Conservation (phyloP, 805 yeast genomes). For the Priceomyces castillae region DNA sequence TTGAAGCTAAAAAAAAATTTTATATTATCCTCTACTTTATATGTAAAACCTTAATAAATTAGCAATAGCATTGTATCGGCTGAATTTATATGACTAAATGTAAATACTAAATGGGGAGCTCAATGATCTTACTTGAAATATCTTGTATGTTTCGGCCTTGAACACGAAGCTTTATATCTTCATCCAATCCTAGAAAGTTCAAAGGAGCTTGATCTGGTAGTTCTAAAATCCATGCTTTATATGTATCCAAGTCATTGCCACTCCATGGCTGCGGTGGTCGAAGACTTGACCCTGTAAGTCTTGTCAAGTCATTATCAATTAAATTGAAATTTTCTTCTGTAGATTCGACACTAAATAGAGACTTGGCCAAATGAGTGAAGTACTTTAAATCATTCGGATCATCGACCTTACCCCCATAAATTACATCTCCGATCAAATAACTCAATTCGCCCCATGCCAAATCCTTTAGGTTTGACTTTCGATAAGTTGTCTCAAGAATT, state of each 20-base stretch:
- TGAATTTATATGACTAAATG: conserved; percentile 8
- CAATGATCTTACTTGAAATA: conserved; percentile 13
- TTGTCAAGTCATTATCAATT: conserved; percentile 25
- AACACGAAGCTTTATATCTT: conserved; percentile 38
- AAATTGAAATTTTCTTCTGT: conserved; percentile 45
- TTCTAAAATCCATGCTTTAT: conserved; percentile 46
- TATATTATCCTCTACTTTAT: conserved; percentile 10
- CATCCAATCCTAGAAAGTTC: conserved; percentile 51
- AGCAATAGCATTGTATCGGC: conserved; percentile 18
- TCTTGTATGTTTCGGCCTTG: conserved; percentile 19
- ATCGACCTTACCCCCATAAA: conserved; percentile 68
- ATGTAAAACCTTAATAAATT: conserved; percentile 13
- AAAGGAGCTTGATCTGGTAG: conserved; percentile 56
- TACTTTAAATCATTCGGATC: conserved; percentile 36
- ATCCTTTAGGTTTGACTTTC: conserved; percentile 18
- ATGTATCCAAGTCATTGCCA: conserved; percentile 24
- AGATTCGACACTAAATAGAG: conserved; percentile 38
- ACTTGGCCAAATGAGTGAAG: conserved; percentile 32
- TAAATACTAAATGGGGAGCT: conserved; percentile 4
- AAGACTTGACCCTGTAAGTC: conserved; percentile 16
- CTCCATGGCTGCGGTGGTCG: conserved; percentile 43
- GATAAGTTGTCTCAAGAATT: conserved; percentile 44
- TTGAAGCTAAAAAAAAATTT: conserved; percentile 8
- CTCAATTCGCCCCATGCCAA: conserved; percentile 55
- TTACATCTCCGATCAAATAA: conserved; percentile 48